A percentile compares a stretch with the other conserved stretches of the same genome.
Conservation (phyloP, 768 basidiomycete genomes). For the Fomitopsis pulvina region DNA sequence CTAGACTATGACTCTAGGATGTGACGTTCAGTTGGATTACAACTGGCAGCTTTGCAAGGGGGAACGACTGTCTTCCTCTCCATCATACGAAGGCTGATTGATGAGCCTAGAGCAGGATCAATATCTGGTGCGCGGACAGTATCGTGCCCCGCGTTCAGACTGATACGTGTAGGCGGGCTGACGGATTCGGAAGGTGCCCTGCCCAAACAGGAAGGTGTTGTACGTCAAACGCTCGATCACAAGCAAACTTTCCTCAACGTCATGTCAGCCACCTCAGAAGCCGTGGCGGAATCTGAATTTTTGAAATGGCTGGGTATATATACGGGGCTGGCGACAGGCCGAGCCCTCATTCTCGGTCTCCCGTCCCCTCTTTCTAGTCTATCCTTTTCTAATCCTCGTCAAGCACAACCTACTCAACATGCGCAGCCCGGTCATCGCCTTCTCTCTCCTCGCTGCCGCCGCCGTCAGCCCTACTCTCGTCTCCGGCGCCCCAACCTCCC, state of each 20-base stretch:
- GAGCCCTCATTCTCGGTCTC: conserved; percentile 11
- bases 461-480: conserved; percentile 25
- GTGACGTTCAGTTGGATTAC: too few relatives aligned
- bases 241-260: conserved; percentile 1
- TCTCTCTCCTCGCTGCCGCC: conserved; percentile 22
- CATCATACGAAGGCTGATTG: too few relatives aligned
- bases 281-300: conserved; percentile 20
- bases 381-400: conserved; percentile 18
- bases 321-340: too few relatives aligned
- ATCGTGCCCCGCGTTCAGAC: neutral
- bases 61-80: too few relatives aligned
- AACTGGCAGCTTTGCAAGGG: too few relatives aligned
- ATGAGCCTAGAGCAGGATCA: too few relatives aligned
- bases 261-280: conserved; percentile 15
- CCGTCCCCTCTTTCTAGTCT: conserved; percentile 18
- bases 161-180: neutral
- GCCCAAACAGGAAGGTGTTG: conserved; percentile 8
- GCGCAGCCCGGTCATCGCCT: conserved; percentile 27
- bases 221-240: conserved; percentile 8
- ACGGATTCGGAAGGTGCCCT: neutral
- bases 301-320: too few relatives aligned
- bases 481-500: conserved; percentile 20
- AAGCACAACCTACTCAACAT: conserved; percentile 16
- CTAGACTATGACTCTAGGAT: too few relatives aligned
- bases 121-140: too few relatives aligned